Evolutionary conservation across 2,329 filamentous ascomycete genomes (phyloP).

Genomic region (Purpureocillium takamizusanense): DNA sequence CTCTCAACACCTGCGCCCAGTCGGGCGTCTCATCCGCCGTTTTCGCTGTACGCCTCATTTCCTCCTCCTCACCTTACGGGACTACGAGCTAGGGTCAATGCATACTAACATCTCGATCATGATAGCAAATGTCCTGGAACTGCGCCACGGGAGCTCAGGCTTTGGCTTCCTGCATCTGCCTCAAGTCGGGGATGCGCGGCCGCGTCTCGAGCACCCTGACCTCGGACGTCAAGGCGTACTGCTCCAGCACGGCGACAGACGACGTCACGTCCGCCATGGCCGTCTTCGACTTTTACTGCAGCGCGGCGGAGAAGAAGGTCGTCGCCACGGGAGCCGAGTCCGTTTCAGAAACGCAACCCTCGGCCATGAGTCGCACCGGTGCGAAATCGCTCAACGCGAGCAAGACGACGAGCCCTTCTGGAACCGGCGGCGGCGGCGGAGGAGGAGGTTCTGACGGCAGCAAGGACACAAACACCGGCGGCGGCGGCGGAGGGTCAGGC

Average conservation of each 20-base stretch:
- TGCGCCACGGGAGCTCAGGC: constrained; percentile 38
- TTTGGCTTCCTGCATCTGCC: constrained; percentile 42
- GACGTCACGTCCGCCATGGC: constrained; percentile 36
- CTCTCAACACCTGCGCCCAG: constrained; percentile 35
- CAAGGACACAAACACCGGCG: constrained; percentile 5
- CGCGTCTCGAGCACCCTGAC: constrained; percentile 33
- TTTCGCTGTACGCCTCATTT: constrained; percentile 21
- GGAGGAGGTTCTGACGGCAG: constrained; percentile 4
- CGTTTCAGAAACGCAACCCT: constrained; percentile 7
- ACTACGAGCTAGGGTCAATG: not conserved
- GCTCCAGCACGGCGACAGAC: constrained; percentile 30
- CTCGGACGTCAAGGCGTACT: constrained; percentile 33
- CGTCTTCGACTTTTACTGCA: constrained; percentile 40
- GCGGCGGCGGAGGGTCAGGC: constrained; percentile 7
- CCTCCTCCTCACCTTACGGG: constrained; percentile 7
- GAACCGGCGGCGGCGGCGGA: no score
- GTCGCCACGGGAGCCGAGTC: constrained; percentile 33
- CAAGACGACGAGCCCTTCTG: constrained; percentile 5
- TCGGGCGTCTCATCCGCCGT: constrained; percentile 33
- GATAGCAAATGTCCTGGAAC: constrained; percentile 20
- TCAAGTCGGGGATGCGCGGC: constrained; percentile 38
- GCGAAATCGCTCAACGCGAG: constrained; percentile 6
- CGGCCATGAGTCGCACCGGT: constrained; percentile 9
- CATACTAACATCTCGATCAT: no score
- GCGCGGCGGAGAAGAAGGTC: constrained; percentile 33